These are phyloP conservation scores for Litsea cubeba DNA, from an alignment of 164 flowering plant species.

Conservation along the genomic window DNA sequence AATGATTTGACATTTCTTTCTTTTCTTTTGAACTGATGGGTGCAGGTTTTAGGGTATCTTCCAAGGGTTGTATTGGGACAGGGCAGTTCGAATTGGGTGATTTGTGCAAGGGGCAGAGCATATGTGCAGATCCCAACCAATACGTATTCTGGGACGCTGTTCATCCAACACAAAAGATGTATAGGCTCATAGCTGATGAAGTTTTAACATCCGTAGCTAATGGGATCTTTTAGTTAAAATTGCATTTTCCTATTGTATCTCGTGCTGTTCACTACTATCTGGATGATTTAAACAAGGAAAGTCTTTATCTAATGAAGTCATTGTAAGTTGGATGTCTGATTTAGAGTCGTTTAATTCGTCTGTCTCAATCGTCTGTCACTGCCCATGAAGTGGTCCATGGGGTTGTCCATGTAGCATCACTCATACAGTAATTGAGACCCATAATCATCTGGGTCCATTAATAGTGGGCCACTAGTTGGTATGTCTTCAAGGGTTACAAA, in stretches of 20 bases:
- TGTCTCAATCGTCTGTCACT: too few relatives aligned
- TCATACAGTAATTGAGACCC: too few relatives aligned
- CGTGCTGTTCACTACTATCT: too few relatives aligned
- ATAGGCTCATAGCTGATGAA: constrained; percentile 33
- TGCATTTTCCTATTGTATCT: not conserved
- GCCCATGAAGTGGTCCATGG: too few relatives aligned
- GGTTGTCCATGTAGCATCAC: too few relatives aligned
- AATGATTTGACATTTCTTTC: not conserved
- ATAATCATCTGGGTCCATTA: too few relatives aligned
- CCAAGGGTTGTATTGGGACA: constrained; percentile 69
- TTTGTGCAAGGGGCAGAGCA: constrained; percentile 32
- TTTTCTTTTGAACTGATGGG: not conserved
- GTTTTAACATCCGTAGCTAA: constrained; percentile 13
- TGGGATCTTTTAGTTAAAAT: not conserved
- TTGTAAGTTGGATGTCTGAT: too few relatives aligned
- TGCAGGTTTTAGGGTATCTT: constrained; percentile 45
- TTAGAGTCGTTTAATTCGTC: too few relatives aligned
- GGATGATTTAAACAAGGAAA: too few relatives aligned
- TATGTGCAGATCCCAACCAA: constrained; percentile 42
- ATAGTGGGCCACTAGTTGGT: too few relatives aligned
- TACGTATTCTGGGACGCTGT: constrained; percentile 72
- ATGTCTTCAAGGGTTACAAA: too few relatives aligned
- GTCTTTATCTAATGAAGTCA: too few relatives aligned
- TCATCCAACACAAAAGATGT: constrained; percentile 60
- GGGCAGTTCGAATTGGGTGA: constrained; percentile 48